Percentiles rank a stretch among this genome's conserved stretches.
These are phyloP conservation scores for Ascochyta fabae DNA, from an alignment of 2,329 filamentous ascomycete genomes.

Conservation along the genomic window DNA sequence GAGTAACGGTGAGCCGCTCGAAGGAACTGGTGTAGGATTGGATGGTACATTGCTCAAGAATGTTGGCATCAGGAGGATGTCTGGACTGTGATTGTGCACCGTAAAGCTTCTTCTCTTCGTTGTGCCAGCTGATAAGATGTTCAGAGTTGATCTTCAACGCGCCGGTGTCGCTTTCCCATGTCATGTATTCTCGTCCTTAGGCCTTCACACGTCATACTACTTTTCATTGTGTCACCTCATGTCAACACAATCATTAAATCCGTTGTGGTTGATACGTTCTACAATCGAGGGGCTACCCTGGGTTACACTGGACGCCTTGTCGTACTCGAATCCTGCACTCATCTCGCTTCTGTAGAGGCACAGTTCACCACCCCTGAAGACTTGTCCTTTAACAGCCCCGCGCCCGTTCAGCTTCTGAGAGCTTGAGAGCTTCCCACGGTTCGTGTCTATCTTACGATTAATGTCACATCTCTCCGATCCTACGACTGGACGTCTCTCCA, in stretches of 20 bases:
- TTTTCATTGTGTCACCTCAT: background rate
- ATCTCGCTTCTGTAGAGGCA: conserved; percentile 7
- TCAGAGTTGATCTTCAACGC: background rate
- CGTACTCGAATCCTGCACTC: background rate
- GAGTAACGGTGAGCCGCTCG: conserved; percentile 53
- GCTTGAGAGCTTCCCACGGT: too few relatives aligned
- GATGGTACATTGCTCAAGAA: conserved; percentile 51
- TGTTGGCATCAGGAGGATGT: conserved; percentile 50
- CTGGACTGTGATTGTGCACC: conserved; percentile 26
- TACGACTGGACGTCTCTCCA: too few relatives aligned
- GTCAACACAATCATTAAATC: background rate
- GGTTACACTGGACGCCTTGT: background rate
- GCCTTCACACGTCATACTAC: too few relatives aligned
- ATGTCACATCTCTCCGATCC: too few relatives aligned
- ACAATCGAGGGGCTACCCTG: background rate
- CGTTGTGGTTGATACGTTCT: background rate
- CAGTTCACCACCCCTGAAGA: background rate
- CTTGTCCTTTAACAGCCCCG: background rate
- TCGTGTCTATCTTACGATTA: too few relatives aligned
- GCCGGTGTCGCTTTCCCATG: background rate
- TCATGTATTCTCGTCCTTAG: background rate
- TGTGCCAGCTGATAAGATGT: background rate
- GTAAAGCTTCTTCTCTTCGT: background rate
- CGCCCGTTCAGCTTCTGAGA: background rate
- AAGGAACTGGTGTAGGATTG: conserved; percentile 47